Base-by-base conservation (phyloP, 345 rosid species). In the Excoecaria agallocha region DNA sequence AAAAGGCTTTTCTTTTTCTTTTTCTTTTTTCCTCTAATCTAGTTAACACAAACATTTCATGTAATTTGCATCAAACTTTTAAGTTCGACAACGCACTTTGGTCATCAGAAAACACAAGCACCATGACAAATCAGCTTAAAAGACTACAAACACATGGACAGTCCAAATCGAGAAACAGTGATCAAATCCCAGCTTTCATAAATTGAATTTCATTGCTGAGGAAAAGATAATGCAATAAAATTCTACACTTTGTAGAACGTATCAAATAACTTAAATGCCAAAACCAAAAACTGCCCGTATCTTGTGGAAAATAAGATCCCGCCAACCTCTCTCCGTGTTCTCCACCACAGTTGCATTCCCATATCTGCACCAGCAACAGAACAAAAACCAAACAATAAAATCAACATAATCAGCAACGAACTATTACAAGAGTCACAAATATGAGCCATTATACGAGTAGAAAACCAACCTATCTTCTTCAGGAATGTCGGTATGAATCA, bases 281-380 rank as follows among this genome's bases (percentile, higher is more conserved):
- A 92, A 95, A 73, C 98, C 97, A 64, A 95, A 92, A 71, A 90
- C 92, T 7, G 98, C 94, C 9, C 97, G 89, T 76, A 95, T 91
- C 87, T 81, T 90, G 41, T 95, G 84, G 86, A 95, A 90, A 51
- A 93, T 95, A 46, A 89, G 92, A 80, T 91, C 94, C 65, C 94
- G 85, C 99, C 99, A 93, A 72, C 99, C 98, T 82, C 97, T 89
- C 88, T 95, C 94, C 0, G 98, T 95, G 86, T 93, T 95, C 80
- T 91, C 98, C 82, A 82, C 97, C 74, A 95, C 97, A 35, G 97
- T 95, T 1, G 94, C 87, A 83, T 95, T 95, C 59, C 96, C 99
- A 72, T 91, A 95, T 79, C 99, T 95, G 87, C 86, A 84, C 3
- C n/a, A 72, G 2, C 48, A 22, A 35, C 59, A 55, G 10, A 19